A percentile compares a stretch with the other conserved stretches of the same genome.
These are phyloP conservation scores for Globisporangium irregulare DNA, from an alignment of 352 stramenopile species.

Conservation along the genomic window DNA sequence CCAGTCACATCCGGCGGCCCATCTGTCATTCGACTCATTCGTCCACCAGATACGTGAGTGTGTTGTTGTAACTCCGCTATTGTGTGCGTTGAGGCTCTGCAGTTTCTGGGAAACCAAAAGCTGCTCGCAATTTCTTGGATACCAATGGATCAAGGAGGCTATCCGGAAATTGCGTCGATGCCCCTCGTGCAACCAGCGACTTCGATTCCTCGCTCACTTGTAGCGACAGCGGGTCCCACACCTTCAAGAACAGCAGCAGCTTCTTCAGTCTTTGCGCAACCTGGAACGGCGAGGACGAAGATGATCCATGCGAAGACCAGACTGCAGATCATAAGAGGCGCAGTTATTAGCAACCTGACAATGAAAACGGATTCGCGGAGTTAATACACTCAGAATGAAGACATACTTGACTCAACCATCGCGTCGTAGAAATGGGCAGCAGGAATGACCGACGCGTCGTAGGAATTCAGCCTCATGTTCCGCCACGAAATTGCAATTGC, in stretches of 20 bases:
- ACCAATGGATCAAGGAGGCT: conserved; percentile 22
- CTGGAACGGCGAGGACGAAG: conserved; percentile 27
- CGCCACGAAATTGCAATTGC: conserved; percentile 48
- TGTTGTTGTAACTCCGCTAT: background rate
- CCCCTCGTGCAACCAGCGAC: conserved; percentile 30
- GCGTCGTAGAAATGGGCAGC: conserved; percentile 48
- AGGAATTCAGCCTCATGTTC: conserved; percentile 36
- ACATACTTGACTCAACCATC: conserved; percentile 29
- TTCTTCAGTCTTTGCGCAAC: conserved; percentile 47
- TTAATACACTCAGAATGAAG: background rate
- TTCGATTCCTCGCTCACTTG: conserved; percentile 17
- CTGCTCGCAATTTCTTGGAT: conserved; percentile 22
- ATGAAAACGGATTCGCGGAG: background rate
- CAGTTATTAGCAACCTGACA: background rate
- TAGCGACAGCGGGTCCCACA: conserved; percentile 45
- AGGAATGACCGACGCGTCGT: conserved; percentile 37
- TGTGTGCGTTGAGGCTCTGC: background rate
- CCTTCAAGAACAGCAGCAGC: conserved; percentile 50
- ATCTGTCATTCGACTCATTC: conserved; percentile 43
- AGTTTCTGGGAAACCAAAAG: conserved; percentile 34
- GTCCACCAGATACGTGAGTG: conserved; percentile 18
- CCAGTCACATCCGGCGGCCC: conserved; percentile 44
- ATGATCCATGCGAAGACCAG: conserved; percentile 18
- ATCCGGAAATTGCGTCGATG: conserved; percentile 35
- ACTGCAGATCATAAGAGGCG: conserved; percentile 20